Percentiles rank a stretch among this genome's conserved stretches.
Conservation (phyloP, 768 basidiomycete species). For the Tricholoma furcatifolium region DNA sequence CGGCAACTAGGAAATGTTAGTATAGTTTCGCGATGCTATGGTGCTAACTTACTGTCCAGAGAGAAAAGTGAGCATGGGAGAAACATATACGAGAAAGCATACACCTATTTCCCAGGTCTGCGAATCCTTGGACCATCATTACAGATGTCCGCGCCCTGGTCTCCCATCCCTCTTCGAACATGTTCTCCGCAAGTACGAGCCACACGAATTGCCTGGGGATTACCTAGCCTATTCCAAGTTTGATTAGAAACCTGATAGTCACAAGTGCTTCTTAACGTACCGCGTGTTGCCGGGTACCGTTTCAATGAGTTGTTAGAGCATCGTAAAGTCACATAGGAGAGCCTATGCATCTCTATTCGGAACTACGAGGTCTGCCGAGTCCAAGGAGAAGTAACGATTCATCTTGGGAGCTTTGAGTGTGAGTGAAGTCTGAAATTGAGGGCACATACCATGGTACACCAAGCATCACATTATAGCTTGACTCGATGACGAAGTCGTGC, state of each 20-base stretch:
- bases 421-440: not conserved
- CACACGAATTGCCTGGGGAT: constrained; percentile 49
- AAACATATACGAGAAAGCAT: not conserved
- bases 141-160: constrained; percentile 68
- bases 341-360: constrained; percentile 87
- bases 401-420: constrained; percentile 37
- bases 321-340: constrained; percentile 83
- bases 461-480: constrained; percentile 95
- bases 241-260: not conserved
- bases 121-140: constrained; percentile 54
- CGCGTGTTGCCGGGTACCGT: constrained; percentile 76
- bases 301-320: constrained; percentile 71
- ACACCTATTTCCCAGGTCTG: constrained; percentile 82
- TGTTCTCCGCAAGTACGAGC: constrained; percentile 71
- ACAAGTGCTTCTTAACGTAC: constrained; percentile 18
- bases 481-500: constrained; percentile 74
- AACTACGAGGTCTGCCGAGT: constrained; percentile 90
- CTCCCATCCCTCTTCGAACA: constrained; percentile 88
- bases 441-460: constrained; percentile 72
- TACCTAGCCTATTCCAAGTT: constrained; percentile 43
- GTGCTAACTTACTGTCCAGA: constrained; percentile 36
- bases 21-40: not conserved
- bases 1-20: constrained; percentile 47
- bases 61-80: constrained; percentile 1
- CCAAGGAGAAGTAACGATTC: constrained; percentile 70